Evolutionary conservation across 805 yeast genomes (phyloP), one percentile per base, ranked within the genome.

Genomic region (Lipomyces spencermartinsiae): DNA sequence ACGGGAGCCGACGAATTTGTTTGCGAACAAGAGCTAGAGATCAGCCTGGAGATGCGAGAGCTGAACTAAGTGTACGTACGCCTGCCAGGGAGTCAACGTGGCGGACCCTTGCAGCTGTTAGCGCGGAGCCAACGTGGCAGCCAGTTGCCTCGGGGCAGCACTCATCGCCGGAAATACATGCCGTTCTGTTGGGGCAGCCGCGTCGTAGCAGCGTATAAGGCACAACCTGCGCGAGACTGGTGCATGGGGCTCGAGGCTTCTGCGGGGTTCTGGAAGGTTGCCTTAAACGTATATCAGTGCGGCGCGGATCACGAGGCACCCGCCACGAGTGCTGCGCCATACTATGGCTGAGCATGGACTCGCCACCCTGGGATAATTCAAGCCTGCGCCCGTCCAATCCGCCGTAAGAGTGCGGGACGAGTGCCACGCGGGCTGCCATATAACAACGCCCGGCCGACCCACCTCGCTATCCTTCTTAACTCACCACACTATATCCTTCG

Each of bases 281-380:
- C 56, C 56, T 16, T 16, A 53, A 53, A n/a, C 56, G 56, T 12
- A 51, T 22, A 53, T n/a, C 31, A 25, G 22, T 31, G 49, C 49
- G 49, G 49, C 49, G 49, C 49, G 22, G 49, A 53, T 53, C 56
- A 53, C 56, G 56, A 53, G 56, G 56, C 16, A 25, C n/a, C 4
- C 9, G 56, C 56, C 56, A 53, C 56, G 34, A 25, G 2, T 3
- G 8, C 56, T 25, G 34, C 34, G 12, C 3, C 5, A 22, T 3
- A 5, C 4, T n/a, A 34, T 53, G 56, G 56, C 56, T 22, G 56
- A 12, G 34, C 16, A 0, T 25, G 34, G 9, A 14, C 31, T 53
- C 31, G 56, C 31, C 56, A 53, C 56, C 19, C 2, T 4, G 29
- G 56, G 34, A 9, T 12, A 19, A 4, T n/a, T n/a, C 49, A 43